Conservation (phyloP, 2,329 filamentous ascomycete species). For the Chrysoporthe deuterocubensis region DNA sequence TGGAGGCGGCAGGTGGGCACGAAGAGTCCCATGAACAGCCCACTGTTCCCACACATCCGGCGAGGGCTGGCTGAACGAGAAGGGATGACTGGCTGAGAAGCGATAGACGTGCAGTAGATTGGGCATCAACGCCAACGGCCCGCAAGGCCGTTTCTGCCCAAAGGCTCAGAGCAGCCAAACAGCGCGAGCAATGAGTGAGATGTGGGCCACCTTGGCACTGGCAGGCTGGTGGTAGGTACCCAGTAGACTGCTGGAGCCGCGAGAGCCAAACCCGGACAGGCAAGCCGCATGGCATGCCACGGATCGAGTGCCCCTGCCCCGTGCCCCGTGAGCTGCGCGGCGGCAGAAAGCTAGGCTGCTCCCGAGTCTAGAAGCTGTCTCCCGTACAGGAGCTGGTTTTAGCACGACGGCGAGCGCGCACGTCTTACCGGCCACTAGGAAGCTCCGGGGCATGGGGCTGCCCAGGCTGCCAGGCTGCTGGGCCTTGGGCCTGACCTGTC, state of each 20-base stretch:
- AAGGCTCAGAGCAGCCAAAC: conserved; percentile 28
- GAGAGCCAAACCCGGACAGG: conserved; percentile 4
- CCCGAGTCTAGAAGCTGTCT: conserved; percentile 19
- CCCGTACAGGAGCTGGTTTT: conserved; percentile 1
- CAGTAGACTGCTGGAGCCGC: background rate
- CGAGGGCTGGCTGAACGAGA: conserved; percentile 7
- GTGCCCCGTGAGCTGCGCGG: background rate
- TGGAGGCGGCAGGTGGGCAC: conserved; percentile 13
- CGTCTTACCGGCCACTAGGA: conserved; percentile 9
- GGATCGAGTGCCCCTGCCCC: background rate
- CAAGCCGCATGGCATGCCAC: conserved; percentile 17
- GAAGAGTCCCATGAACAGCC: conserved; percentile 14
- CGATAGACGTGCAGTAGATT: conserved; percentile 35
- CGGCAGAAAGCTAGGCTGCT: conserved; percentile 19
- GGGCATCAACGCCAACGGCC: conserved; percentile 38
- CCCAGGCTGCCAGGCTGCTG: background rate
- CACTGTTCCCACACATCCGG: conserved; percentile 14
- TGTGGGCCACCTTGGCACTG: conserved; percentile 5
- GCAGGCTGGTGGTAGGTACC: background rate
- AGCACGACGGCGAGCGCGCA: background rate
- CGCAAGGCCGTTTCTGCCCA: conserved; percentile 38
- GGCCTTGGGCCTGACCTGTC: background rate
- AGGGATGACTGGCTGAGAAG: conserved; percentile 34
- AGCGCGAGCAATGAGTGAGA: conserved; percentile 1
- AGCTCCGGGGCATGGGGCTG: conserved; percentile 6